Percentiles rank a stretch among this genome's conserved stretches.
These are phyloP conservation scores for Synchytrium microbalum DNA, from an alignment of 371 early-diverging fungal genomes.

Conservation along the genomic window DNA sequence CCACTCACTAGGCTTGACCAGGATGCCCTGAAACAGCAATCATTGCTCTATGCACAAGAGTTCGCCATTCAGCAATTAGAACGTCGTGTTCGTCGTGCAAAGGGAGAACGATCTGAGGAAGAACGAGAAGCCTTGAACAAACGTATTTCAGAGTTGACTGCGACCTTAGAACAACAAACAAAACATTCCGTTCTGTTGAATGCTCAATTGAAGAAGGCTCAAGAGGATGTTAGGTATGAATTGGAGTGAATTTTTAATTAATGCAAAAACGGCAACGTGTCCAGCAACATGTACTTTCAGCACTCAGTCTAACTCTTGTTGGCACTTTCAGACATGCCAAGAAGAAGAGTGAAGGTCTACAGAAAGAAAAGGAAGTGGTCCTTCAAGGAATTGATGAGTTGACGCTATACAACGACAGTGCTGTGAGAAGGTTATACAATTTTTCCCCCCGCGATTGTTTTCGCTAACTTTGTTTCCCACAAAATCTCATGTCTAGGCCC, in stretches of 20 bases:
- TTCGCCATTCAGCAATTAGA: constrained; percentile 51
- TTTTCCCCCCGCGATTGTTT: background rate
- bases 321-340: constrained; percentile 26
- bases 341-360: constrained; percentile 30
- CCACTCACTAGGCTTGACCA: constrained; percentile 31
- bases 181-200: constrained; percentile 30
- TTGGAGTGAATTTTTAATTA: background rate
- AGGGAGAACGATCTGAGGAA: constrained; percentile 50
- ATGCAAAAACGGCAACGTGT: too few species aligned
- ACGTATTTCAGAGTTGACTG: constrained; percentile 34
- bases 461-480: background rate
- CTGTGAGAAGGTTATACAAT: constrained; percentile 18
- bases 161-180: constrained; percentile 27
- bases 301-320: background rate
- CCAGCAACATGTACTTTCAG: background rate
- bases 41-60: constrained; percentile 46
- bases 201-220: constrained; percentile 41
- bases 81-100: constrained; percentile 44
- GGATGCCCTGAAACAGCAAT: constrained; percentile 43
- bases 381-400: constrained; percentile 39
- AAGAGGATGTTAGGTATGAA: constrained; percentile 39
- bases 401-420: constrained; percentile 43
- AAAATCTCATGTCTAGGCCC: constrained; percentile 14
- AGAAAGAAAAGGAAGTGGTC: constrained; percentile 33
- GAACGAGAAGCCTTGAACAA: constrained; percentile 39